Evolutionary conservation across 2,329 filamentous ascomycete genomes (phyloP), one percentile per base, ranked within the genome.

Genomic region (Chaetomiaceae sp.): DNA sequence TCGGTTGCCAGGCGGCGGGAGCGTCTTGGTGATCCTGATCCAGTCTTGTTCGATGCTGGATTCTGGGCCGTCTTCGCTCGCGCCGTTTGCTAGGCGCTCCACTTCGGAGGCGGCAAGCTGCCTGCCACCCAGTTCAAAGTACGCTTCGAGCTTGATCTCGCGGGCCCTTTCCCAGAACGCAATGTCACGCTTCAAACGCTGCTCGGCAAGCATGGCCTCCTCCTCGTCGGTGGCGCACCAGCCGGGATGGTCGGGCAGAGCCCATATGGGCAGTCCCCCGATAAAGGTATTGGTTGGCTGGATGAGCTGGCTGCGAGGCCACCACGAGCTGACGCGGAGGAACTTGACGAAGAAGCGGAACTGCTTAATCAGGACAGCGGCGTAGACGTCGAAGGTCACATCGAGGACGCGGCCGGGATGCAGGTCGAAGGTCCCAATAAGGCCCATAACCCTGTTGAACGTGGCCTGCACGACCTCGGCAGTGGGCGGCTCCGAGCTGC

Each of bases 391-490:
- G 17, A 99, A 79, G 0, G 91, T 95, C 20, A 97, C 90, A 68
- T 99, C 94, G 11, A 99, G 79, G 4, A 95, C 92, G 65, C 95
- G 83, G 45, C 94, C 95, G 34, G 96, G 94, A 68, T 99, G 94
- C 58, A 99, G 79, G 69, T 99, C 92, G 66, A 99, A 99, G 7
- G 94, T 94, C 53, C 94, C 94, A 60, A 99, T 95, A 63, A 99
- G 81, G 15, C 89, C 92, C 71, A 96, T 96, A 58, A 99, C 87
- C 59, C 86, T 85, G 67, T 96, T 89, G 64, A 96, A 96, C 0
- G 91, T 91, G 64, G 91, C 86, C 62, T 88, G 84, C 2, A 92
- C 89, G 33, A 88, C 80, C 57, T 90, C 87, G 49, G 82, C 82
- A 2, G 84, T 84, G n/a, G 87, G 86, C 20, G 84, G 83, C 51